A percentile compares a stretch with the other conserved stretches of the same genome.
Conservation (phyloP, 2,329 filamentous ascomycete genomes). For the Colletotrichum phormii region DNA sequence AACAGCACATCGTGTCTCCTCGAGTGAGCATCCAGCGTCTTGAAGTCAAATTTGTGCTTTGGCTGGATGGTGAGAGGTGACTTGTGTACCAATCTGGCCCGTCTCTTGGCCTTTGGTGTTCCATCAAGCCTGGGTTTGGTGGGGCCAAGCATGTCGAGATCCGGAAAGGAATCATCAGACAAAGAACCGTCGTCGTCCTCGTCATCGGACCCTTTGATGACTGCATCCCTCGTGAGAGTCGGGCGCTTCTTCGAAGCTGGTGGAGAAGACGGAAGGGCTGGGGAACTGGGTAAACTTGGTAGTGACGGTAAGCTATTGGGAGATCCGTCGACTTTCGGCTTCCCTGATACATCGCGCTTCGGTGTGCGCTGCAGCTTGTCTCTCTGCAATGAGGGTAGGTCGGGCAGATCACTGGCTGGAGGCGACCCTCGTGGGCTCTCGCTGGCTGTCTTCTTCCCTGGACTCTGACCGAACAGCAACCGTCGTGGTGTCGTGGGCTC, state of each 20-base stretch:
- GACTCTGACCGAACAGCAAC: constrained; percentile 13
- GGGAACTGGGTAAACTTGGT: constrained; percentile 34
- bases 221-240: constrained; percentile 58
- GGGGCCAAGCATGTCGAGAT: constrained; percentile 48
- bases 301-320: constrained; percentile 13
- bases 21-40: constrained; percentile 70
- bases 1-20: constrained; percentile 69
- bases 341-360: constrained; percentile 1
- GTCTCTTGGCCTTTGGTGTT: constrained; percentile 62
- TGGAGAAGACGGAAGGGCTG: constrained; percentile 41
- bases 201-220: constrained; percentile 79
- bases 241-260: constrained; percentile 39
- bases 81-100: constrained; percentile 51
- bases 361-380: not conserved
- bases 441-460: not conserved
- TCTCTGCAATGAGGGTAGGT: not conserved
- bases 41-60: constrained; percentile 73
- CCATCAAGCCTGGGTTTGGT: constrained; percentile 39
- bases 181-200: constrained; percentile 68
- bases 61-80: constrained; percentile 64
- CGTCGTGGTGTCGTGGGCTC: constrained; percentile 21
- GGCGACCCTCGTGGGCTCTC: constrained; percentile 8
- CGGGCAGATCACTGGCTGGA: not conserved
- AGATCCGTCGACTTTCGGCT: not conserved
- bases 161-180: constrained; percentile 70